Evolutionary conservation across 495 filamentous ascomycete genomes (phyloP).

Genomic region (Podospora anserina): DNA sequence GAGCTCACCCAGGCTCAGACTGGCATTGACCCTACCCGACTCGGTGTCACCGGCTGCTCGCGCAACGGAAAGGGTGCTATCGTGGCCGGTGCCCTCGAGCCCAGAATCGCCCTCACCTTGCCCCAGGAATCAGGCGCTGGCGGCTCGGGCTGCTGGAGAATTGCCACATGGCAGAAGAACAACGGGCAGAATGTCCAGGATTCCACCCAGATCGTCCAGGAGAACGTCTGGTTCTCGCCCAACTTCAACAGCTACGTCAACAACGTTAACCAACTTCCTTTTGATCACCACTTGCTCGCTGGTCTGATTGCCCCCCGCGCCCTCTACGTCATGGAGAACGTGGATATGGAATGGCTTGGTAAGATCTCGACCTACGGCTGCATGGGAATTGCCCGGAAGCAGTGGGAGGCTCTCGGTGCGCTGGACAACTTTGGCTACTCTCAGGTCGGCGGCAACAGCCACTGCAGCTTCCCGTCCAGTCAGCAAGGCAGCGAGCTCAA

Average conservation of each 20-base stretch:
- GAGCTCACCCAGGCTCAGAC: slow-evolving; percentile 40
- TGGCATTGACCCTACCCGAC: slow-evolving; percentile 45
- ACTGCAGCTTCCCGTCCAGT: slow-evolving; percentile 52
- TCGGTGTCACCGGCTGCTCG: slow-evolving; percentile 53
- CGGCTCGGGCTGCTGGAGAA: slow-evolving; percentile 51
- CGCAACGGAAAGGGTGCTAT: slow-evolving; percentile 56
- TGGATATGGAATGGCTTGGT: slow-evolving; percentile 54
- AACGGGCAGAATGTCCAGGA: slow-evolving; percentile 51
- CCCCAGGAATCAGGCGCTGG: slow-evolving; percentile 53
- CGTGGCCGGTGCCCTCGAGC: slow-evolving; percentile 49
- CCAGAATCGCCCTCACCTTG: slow-evolving; percentile 50
- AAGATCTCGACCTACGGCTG: slow-evolving; percentile 50
- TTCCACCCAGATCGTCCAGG: slow-evolving; percentile 45
- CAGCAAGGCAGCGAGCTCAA: slow-evolving; percentile 47
- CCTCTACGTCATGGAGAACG: slow-evolving; percentile 50
- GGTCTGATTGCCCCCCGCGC: slow-evolving; percentile 47
- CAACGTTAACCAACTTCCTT: slow-evolving; percentile 40
- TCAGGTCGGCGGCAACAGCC: slow-evolving; percentile 49
- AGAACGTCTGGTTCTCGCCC: slow-evolving; percentile 52
- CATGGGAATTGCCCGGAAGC: slow-evolving; percentile 50
- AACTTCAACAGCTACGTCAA: slow-evolving; percentile 42
- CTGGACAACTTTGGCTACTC: slow-evolving; percentile 51
- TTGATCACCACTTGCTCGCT: slow-evolving; percentile 52
- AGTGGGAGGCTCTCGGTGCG: slow-evolving; percentile 51
- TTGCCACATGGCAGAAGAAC: slow-evolving; percentile 41